Conservation (phyloP, 768 basidiomycete species). For the Hygrophoropsis aurantiaca region DNA sequence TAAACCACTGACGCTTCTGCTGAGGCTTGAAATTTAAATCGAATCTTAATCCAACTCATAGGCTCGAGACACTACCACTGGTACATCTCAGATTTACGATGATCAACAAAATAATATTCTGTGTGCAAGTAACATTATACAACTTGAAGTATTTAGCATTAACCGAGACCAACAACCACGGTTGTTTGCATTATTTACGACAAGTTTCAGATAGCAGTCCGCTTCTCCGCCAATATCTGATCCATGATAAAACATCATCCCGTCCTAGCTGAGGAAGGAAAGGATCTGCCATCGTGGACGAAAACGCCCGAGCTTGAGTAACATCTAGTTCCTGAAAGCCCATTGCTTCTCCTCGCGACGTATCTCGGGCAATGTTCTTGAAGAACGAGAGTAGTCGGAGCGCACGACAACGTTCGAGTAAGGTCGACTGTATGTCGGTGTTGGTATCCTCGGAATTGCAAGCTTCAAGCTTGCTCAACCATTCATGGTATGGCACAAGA, state of each 20-base stretch:
- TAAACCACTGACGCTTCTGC: too few species aligned
- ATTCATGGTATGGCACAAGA: conserved; percentile 29
- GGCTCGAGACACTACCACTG: too few species aligned
- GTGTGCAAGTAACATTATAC: too few species aligned
- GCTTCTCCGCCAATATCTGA: conserved; percentile 6
- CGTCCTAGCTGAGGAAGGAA: neutral
- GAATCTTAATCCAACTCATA: too few species aligned
- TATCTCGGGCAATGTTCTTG: neutral
- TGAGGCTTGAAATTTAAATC: too few species aligned
- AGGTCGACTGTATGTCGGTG: too few species aligned
- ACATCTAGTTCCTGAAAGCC: conserved; percentile 2
- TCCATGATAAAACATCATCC: conserved; percentile 4
- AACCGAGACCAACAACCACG: too few species aligned
- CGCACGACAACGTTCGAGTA: conserved; percentile 4
- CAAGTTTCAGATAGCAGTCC: too few species aligned
- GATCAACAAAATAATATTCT: too few species aligned
- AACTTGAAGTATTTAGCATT: too few species aligned
- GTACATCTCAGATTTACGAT: too few species aligned
- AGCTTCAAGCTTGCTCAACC: conserved; percentile 26
- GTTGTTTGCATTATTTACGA: too few species aligned
- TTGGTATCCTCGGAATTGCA: neutral
- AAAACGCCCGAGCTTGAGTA: conserved; percentile 1
- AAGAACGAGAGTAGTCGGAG: conserved; percentile 9
- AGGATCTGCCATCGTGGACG: conserved; percentile 1
- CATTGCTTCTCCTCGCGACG: conserved; percentile 1